Evolutionary conservation across 345 rosid genomes (phyloP), one percentile per base, ranked within the genome.

Genomic region (Lumnitzera littorea): DNA sequence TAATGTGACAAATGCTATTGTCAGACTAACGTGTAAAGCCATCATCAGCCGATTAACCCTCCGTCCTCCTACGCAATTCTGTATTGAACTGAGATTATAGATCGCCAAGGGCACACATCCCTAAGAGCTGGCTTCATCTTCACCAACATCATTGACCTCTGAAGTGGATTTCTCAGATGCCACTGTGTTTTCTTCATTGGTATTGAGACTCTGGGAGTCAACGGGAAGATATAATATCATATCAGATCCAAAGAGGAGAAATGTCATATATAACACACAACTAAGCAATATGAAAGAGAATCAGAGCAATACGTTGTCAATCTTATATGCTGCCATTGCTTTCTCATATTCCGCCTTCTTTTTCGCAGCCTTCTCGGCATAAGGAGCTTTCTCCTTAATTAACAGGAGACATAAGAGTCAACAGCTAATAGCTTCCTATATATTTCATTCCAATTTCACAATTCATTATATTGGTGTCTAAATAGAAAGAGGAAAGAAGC

Each of bases 41-140:
- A 36, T 36, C 43, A 36, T 9, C 9, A 36, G 7, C 7, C 43
- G 11, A 36, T 36, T 9, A 36, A 36, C 43, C 31, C 43, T 36
- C 7, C 0, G 0, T 7, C 43, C 10, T 36, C 43, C 43, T 4
- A 36, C 7, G 11, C 43, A 57, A 84, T 86, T 50, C 88, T 78
- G 68, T 88, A 85, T 64, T 83, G 78, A 0, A 77, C 81, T 63
- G 97, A 91, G 76, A 60, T 84, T 65, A 63, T 82, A 46, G 61
- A 82, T 62, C 70, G 87, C 67, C 85, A 20, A 85, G 76, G 96
- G 89, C 96, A 4, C 84, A 82, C 7, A 55, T 57, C 66, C 76
- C 67, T 77, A 71, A 24, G 78, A 73, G 70, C 78, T 73, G 41
- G 60, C 66, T 65, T 64, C 81, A 43, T 61, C 62, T 58, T 56